Percentiles rank a stretch among this genome's conserved stretches.
Evolutionary conservation across 164 flowering plant species (phyloP).

Genomic region (Vitis amurensis): DNA sequence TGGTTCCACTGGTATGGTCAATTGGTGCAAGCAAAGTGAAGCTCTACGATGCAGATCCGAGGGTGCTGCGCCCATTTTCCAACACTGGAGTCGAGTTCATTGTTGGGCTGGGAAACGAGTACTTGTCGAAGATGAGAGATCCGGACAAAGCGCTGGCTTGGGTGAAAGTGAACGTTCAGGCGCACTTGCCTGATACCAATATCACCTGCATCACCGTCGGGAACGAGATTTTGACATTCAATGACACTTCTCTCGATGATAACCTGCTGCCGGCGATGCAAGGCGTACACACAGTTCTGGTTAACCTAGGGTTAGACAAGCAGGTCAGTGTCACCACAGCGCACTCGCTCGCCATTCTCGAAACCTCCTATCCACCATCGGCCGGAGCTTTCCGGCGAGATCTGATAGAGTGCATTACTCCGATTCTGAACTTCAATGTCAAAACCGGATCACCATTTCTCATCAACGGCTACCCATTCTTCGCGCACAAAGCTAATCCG

Average conservation of each 20-base stretch:
- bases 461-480: slow-evolving; percentile 77
- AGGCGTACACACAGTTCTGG: slow-evolving; percentile 54
- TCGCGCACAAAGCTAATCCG: slow-evolving; percentile 64
- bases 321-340: slow-evolving; percentile 71
- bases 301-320: slow-evolving; percentile 41
- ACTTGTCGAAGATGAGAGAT: slow-evolving; percentile 40
- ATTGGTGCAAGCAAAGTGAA: slow-evolving; percentile 51
- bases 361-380: slow-evolving; percentile 74
- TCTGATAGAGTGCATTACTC: slow-evolving; percentile 30
- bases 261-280: slow-evolving; percentile 69
- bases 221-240: slow-evolving; percentile 58
- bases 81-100: slow-evolving; percentile 52
- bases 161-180: slow-evolving; percentile 42
- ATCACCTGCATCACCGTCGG: slow-evolving; percentile 61
- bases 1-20: slow-evolving; percentile 45
- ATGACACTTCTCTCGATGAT: slow-evolving; percentile 39
- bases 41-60: slow-evolving; percentile 68
- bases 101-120: slow-evolving; percentile 53
- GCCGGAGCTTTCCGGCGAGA: slow-evolving; percentile 58
- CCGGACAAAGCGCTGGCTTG: slow-evolving; percentile 41
- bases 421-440: slow-evolving; percentile 46
- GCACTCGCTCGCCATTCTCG: slow-evolving; percentile 55
- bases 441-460: slow-evolving; percentile 54
- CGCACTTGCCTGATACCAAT: slow-evolving; percentile 44
- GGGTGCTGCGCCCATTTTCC: slow-evolving; percentile 58